Evolutionary conservation across 768 basidiomycete genomes (phyloP).

Genomic region (Tricholoma sp.): DNA sequence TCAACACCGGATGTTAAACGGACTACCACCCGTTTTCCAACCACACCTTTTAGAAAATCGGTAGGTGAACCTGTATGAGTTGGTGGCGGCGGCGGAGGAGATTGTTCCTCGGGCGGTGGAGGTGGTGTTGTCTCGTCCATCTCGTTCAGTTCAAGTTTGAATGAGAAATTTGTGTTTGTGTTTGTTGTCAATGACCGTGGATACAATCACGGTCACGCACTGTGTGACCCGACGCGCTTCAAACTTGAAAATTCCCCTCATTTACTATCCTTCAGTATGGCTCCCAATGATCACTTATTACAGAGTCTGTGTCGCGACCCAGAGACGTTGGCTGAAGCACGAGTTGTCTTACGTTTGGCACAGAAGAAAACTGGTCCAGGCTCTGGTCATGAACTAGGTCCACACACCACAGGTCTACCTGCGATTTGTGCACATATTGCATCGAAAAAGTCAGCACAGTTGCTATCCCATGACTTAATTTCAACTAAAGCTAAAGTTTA

Average conservation of each 20-base stretch:
- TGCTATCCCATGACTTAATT: not conserved
- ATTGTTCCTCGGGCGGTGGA: slow-evolving; percentile 24
- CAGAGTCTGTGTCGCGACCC: slow-evolving; percentile 21
- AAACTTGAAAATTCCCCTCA: not conserved
- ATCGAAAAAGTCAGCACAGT: slow-evolving; percentile 35
- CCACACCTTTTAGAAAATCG: slow-evolving; percentile 91
- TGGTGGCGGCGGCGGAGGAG: slow-evolving; percentile 46
- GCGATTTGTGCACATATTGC: slow-evolving; percentile 50
- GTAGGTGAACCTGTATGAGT: slow-evolving; percentile 75
- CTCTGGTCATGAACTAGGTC: slow-evolving; percentile 41
- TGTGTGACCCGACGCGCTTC: not conserved
- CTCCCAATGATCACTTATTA: slow-evolving; percentile 25
- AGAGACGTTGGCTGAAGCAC: slow-evolving; percentile 31
- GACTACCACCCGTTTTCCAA: slow-evolving; percentile 94
- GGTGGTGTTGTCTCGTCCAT: slow-evolving; percentile 19
- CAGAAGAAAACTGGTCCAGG: slow-evolving; percentile 40
- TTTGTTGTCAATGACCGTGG: not conserved
- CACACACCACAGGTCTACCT: slow-evolving; percentile 34
- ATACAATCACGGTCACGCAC: not conserved
- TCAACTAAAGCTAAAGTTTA: slow-evolving; percentile 1
- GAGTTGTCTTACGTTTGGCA: slow-evolving; percentile 28
- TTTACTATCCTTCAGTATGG: slow-evolving; percentile 5
- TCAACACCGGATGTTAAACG: slow-evolving; percentile 89
- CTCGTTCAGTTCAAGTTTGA: not conserved
- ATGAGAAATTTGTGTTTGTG: not conserved